Evolutionary conservation across 371 early-diverging fungal species (phyloP).

Genomic region (Lichtheimia ramosa): DNA sequence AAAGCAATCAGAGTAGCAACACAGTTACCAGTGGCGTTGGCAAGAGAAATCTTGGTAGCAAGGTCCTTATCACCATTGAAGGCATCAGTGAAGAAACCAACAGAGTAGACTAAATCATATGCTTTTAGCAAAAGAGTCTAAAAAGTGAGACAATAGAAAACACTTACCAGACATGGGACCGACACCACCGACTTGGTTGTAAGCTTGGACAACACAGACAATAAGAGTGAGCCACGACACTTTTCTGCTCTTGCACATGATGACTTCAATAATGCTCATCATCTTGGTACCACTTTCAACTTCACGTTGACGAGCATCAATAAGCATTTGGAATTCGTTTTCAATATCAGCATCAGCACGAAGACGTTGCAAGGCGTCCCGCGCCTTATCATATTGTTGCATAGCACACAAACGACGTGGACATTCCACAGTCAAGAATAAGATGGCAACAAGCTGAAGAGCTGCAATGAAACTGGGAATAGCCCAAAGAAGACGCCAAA

Average conservation of each 20-base stretch:
- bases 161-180: constrained; percentile 36
- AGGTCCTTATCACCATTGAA: constrained; percentile 27
- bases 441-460: constrained; percentile 59
- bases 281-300: constrained; percentile 19
- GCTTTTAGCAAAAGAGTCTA: too few relatives aligned
- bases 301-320: constrained; percentile 35
- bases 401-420: constrained; percentile 70
- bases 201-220: constrained; percentile 47
- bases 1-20: constrained; percentile 36
- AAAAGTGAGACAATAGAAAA: too few relatives aligned
- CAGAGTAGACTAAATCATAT: constrained; percentile 20
- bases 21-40: constrained; percentile 39
- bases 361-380: constrained; percentile 58
- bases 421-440: constrained; percentile 77
- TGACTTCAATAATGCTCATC: constrained; percentile 40
- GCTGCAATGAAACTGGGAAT: constrained; percentile 58
- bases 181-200: constrained; percentile 48
- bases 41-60: constrained; percentile 39
- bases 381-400: constrained; percentile 53
- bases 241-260: constrained; percentile 29
- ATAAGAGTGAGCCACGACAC: constrained; percentile 40
- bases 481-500: constrained; percentile 70
- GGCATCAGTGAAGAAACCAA: constrained; percentile 32
- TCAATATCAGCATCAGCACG: constrained; percentile 50
- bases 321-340: constrained; percentile 30